Evolutionary conservation across 2,329 filamentous ascomycete genomes (phyloP).

Genomic region (Truncatella angustata): DNA sequence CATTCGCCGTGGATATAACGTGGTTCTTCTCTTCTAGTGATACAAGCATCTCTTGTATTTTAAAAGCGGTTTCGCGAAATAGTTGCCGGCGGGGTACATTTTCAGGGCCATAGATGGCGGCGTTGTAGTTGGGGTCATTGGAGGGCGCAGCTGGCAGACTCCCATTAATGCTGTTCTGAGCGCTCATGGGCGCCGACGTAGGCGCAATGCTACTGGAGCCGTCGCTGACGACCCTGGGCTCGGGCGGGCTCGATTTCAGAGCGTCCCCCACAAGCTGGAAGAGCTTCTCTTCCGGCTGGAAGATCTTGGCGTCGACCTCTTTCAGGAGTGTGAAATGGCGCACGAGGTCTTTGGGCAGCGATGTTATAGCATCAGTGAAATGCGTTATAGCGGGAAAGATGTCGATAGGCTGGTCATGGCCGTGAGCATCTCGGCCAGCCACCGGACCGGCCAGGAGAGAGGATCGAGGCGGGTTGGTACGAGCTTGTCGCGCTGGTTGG

Average conservation of each 20-base stretch:
- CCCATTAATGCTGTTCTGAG: conserved; percentile 45
- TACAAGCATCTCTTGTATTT: conserved; percentile 80
- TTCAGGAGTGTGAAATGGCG: conserved; percentile 94
- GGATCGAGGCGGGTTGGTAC: conserved; percentile 61
- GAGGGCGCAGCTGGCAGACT: conserved; percentile 36
- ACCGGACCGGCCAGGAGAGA: conserved; percentile 42
- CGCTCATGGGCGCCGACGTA: conserved; percentile 46
- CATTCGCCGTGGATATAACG: conserved; percentile 88
- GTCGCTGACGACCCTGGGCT: conserved; percentile 43
- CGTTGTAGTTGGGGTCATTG: conserved; percentile 41
- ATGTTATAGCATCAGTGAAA: conserved; percentile 90
- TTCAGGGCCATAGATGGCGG: conserved; percentile 49
- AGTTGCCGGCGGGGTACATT: conserved; percentile 69
- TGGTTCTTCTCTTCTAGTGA: conserved; percentile 98
- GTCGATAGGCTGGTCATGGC: conserved; percentile 59
- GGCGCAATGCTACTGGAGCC: conserved; percentile 40
- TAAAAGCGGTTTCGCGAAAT: conserved; percentile 74
- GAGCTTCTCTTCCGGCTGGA: conserved; percentile 80
- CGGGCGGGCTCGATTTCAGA: conserved; percentile 48
- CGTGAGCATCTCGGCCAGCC: conserved; percentile 42
- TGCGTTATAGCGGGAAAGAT: conserved; percentile 66
- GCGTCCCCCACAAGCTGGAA: conserved; percentile 71
- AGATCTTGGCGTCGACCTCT: conserved; percentile 96
- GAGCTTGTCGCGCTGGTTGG: conserved; percentile 64
- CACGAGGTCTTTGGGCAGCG: conserved; percentile 90